A percentile compares a stretch with the other conserved stretches of the same genome.
Evolutionary conservation across 257 asterid genomes (phyloP).

Genomic region (Nicotiana noctiflora): DNA sequence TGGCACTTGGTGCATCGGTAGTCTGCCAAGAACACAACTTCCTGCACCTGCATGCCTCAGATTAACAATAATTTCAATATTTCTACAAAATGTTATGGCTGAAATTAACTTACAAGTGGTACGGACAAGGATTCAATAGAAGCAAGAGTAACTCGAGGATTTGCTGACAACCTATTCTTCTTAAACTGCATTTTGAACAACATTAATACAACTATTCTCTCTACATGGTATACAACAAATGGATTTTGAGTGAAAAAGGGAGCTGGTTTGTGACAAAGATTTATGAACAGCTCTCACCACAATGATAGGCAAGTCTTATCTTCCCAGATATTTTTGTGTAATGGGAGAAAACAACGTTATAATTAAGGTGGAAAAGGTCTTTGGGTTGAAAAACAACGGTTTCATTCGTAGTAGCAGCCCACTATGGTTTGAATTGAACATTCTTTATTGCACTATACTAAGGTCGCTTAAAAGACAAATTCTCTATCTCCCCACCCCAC

Average conservation of each 20-base stretch:
- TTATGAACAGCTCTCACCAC: slow-evolving; percentile 13
- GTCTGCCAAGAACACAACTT: slow-evolving; percentile 79
- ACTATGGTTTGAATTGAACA: slow-evolving; percentile 10
- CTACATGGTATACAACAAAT: neutral
- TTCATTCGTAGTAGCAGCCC: slow-evolving; percentile 12
- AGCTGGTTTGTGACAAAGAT: slow-evolving; percentile 13
- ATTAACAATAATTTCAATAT: neutral
- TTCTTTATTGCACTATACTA: slow-evolving; percentile 11
- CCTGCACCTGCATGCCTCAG: slow-evolving; percentile 49
- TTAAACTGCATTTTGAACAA: neutral
- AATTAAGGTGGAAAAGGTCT: slow-evolving; percentile 12
- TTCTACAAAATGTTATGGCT: slow-evolving; percentile 1
- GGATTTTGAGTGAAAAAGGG: neutral
- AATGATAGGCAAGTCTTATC: slow-evolving; percentile 23
- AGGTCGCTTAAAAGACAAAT: slow-evolving; percentile 15
- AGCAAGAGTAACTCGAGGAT: slow-evolving; percentile 18
- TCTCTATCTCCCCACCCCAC: neutral
- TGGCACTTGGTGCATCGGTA: slow-evolving; percentile 67
- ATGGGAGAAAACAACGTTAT: slow-evolving; percentile 9
- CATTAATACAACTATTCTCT: neutral
- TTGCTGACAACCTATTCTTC: neutral
- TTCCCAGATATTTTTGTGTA: neutral
- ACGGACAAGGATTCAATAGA: slow-evolving; percentile 42
- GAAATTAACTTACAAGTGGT: slow-evolving; percentile 16
- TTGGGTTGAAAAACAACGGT: slow-evolving; percentile 14